These are phyloP conservation scores for Apiotrichum siamense DNA, from an alignment of 1,284 basidiomycete genomes.

Conservation along the genomic window DNA sequence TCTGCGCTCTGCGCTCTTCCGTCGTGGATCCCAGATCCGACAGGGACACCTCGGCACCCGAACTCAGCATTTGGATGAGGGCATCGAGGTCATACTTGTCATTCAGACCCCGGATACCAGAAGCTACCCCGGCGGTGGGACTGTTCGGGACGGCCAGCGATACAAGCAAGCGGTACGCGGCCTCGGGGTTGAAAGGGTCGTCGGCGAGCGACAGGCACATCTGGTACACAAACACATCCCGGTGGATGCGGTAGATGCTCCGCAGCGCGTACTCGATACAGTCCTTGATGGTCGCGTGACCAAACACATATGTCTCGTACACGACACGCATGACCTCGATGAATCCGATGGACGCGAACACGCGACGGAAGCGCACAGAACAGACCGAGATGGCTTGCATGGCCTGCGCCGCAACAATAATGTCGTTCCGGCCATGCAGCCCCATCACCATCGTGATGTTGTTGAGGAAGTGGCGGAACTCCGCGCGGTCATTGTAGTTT, in stretches of 20 bases:
- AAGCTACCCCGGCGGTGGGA: constrained; percentile 44
- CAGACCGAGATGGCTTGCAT: constrained; percentile 65
- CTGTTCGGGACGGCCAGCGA: constrained; percentile 23
- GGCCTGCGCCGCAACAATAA: constrained; percentile 60
- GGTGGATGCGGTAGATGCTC: constrained; percentile 68
- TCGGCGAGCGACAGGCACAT: constrained; percentile 58
- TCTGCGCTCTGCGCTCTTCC: constrained; percentile 55
- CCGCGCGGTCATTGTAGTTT: constrained; percentile 66
- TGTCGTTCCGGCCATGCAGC: constrained; percentile 62
- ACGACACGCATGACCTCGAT: constrained; percentile 64
- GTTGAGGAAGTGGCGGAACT: constrained; percentile 62
- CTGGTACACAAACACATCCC: constrained; percentile 70
- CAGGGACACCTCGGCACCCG: constrained; percentile 36
- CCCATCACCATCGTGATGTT: constrained; percentile 63
- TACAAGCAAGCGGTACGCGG: constrained; percentile 40
- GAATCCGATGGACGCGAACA: constrained; percentile 67
- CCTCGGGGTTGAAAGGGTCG: constrained; percentile 51
- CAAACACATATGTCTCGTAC: constrained; percentile 61
- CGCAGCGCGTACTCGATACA: constrained; percentile 67
- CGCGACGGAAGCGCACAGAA: constrained; percentile 65
- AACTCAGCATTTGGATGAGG: constrained; percentile 54
- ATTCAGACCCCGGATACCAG: constrained; percentile 63
- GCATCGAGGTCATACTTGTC: constrained; percentile 65
- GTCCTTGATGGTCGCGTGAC: constrained; percentile 53
- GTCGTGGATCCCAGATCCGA: constrained; percentile 59